These are phyloP conservation scores for Phytophthora crassamura DNA, from an alignment of 352 stramenopile genomes.

Conservation along the genomic window DNA sequence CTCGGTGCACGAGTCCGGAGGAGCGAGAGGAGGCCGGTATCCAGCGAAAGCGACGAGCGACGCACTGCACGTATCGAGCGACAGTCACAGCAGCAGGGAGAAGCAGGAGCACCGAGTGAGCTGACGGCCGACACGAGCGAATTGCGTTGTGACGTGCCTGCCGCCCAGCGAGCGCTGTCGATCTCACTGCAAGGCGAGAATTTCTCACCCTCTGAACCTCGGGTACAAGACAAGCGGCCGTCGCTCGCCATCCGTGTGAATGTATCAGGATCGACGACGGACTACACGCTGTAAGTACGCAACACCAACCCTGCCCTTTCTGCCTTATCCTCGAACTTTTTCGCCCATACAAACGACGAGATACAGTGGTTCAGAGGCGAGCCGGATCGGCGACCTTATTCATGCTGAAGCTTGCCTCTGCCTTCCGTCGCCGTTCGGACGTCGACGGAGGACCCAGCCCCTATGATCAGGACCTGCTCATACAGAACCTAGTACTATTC, in stretches of 20 bases:
- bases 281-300: conserved; percentile 32
- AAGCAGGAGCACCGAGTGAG: conserved; percentile 3
- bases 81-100: not conserved
- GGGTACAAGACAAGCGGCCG: conserved; percentile 47
- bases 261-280: conserved; percentile 51
- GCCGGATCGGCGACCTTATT: conserved; percentile 34
- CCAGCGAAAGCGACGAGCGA: not conserved
- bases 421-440: conserved; percentile 13
- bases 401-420: conserved; percentile 9
- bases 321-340: conserved; percentile 36
- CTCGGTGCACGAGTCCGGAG: conserved; percentile 16
- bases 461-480: conserved; percentile 16
- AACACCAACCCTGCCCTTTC: conserved; percentile 35
- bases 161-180: not conserved
- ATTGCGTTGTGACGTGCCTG: conserved; percentile 44
- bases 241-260: conserved; percentile 34
- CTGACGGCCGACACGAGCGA: conserved; percentile 32
- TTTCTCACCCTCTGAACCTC: conserved; percentile 47
- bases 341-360: conserved; percentile 30
- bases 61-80: conserved; percentile 21
- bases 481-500: not conserved
- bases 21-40: conserved; percentile 25
- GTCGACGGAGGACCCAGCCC: conserved; percentile 9
- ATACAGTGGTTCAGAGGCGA: conserved; percentile 18
- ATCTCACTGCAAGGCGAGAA: conserved; percentile 24